Evolutionary conservation across 306 rosid species (phyloP).

Genomic region (Biancaea sappan): DNA sequence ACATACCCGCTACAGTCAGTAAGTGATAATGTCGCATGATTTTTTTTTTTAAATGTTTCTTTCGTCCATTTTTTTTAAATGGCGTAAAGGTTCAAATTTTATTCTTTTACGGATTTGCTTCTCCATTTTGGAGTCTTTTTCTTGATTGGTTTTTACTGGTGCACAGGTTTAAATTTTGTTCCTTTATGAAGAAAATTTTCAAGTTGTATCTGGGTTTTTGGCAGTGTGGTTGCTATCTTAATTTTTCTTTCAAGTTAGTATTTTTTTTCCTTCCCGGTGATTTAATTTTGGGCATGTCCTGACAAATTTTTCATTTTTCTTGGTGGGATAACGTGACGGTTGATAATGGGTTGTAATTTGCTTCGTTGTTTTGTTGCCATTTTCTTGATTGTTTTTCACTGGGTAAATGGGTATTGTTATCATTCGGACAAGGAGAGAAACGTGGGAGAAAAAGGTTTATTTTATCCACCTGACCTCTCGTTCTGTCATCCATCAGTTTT

Average conservation of each 20-base stretch:
- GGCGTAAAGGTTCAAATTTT: not conserved
- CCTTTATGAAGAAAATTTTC: not conserved
- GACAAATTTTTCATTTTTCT: not conserved
- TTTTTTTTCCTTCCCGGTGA: not conserved
- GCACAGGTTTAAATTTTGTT: not conserved
- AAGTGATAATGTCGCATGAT: constrained; percentile 19
- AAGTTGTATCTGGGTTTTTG: constrained; percentile 15
- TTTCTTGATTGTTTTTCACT: not conserved
- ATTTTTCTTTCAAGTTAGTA: not conserved
- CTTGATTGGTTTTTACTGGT: not conserved
- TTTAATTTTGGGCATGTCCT: not conserved
- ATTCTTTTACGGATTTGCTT: not conserved
- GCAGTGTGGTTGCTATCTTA: not conserved
- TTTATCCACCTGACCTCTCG: not conserved
- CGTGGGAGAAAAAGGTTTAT: not conserved
- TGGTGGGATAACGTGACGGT: not conserved
- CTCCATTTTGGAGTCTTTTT: not conserved
- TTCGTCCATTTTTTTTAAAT: not conserved
- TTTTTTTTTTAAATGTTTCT: not conserved
- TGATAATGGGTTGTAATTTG: not conserved
- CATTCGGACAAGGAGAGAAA: not conserved
- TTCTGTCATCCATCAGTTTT: not conserved
- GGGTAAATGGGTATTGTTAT: not conserved
- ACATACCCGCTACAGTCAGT: constrained; percentile 76
- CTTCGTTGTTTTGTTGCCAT: not conserved